Base-by-base conservation (phyloP, 179 eudicot genomes). In the Nepenthes alata region DNA sequence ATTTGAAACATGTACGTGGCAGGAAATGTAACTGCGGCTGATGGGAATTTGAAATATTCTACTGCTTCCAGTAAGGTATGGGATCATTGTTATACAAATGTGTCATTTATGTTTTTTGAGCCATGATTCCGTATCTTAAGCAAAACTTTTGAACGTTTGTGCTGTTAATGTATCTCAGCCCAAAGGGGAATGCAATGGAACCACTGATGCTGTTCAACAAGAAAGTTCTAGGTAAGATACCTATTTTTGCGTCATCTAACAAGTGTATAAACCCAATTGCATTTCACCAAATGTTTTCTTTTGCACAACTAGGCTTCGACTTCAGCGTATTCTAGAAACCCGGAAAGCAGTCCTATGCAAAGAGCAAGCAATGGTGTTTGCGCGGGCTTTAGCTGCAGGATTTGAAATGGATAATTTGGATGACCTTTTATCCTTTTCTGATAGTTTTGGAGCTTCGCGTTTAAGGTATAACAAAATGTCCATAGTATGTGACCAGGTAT, bases 281-380 rank as follows among this genome's bases (percentile, higher is more conserved):
- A 37, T 25, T 37, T 36, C 36, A 34, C n/a, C 59, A 64, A 53
- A 1, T 38, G 47, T 51, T 71, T 59, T 67, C 53, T 37, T 52
- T 53, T 55, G 65, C 38, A 47, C 74, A 69, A 35, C 58, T 62
- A 89, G 96, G 80, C 75, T 58, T 56, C 95, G 79, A 54, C 87
- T 89, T 58, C 82, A 87, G 37, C 91, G 95, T 64, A 89, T 84
- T 37, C 68, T 87, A 59, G 87, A 89, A 62, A 81, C 83, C 65
- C 83, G 97, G 61, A 89, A 80, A 68, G 81, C 79, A 16, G 83
- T 87, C 35, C 84, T 87, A 55, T 67, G 74, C 64, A 89, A 80
- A 77, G 97, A 89, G 65, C 95, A 87, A 70, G 91, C 95, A 47
- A 89, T 89, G 97, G 95, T 81, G 36, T 87, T 79, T 72, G 96